phyloP scores from a whole-genome alignment of 1,284 basidiomycete species.

The Austropuccinia psidii region DNA sequence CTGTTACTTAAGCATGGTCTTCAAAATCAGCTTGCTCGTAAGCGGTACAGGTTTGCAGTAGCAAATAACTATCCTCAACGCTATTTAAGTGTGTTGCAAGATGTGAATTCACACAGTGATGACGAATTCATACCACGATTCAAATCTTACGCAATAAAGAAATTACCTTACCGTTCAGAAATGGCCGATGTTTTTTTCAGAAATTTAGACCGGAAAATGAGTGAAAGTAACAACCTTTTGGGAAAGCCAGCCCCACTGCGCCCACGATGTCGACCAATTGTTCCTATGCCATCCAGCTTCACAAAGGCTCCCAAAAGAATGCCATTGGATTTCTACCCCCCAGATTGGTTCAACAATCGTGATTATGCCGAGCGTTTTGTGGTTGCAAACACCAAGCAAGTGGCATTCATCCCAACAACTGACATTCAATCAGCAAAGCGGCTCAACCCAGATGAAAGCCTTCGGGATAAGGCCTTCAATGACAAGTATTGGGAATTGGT shows the following conservation, averaged over 20 bases:
- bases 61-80: not conserved
- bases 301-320: not conserved
- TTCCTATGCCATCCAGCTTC: not conserved
- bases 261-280: not conserved
- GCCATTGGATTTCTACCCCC: not conserved
- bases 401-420: too few species aligned
- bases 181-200: slow-evolving; percentile 7
- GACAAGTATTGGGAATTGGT: too few species aligned
- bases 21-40: not conserved
- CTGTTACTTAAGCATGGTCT: not conserved
- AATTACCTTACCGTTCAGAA: not conserved
- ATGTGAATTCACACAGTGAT: slow-evolving; percentile 2
- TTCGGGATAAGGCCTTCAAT: too few species aligned
- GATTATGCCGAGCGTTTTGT: too few species aligned
- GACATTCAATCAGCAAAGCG: too few species aligned
- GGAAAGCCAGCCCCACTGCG: not conserved
- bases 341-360: slow-evolving; percentile 15
- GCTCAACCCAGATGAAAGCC: too few species aligned
- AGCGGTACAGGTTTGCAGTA: not conserved
- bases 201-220: not conserved
- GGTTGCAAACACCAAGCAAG: too few species aligned
- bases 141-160: not conserved
- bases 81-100: not conserved
- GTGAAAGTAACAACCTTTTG: not conserved
- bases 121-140: not conserved